Evolutionary conservation across 441 rosid genomes (phyloP).

Genomic region (Erodium texanum): DNA sequence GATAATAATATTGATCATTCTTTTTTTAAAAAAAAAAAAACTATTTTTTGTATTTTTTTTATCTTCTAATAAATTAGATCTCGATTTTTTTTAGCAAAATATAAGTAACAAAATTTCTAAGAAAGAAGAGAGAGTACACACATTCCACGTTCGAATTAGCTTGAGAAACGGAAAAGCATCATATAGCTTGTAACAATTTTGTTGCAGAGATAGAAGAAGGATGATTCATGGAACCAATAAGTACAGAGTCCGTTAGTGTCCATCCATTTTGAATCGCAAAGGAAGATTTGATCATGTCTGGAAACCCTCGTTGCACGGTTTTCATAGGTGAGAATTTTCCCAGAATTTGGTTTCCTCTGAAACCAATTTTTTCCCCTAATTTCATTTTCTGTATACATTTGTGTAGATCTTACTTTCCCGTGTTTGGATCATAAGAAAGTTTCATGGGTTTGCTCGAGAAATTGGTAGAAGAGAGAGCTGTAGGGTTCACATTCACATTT

Average conservation of each 20-base stretch:
- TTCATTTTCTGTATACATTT: neutral
- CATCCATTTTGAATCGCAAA: neutral
- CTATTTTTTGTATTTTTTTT: too few species aligned
- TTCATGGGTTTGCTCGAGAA: neutral
- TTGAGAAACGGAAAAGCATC: neutral
- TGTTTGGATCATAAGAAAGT: neutral
- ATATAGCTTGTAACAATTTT: neutral
- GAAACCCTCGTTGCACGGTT: constrained; percentile 37
- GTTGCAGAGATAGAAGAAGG: too few species aligned
- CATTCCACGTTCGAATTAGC: neutral
- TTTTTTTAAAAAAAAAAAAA: too few species aligned
- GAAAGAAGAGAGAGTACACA: too few species aligned
- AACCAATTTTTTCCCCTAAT: neutral
- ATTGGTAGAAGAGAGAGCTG: neutral
- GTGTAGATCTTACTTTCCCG: neutral
- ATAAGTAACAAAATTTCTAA: too few species aligned
- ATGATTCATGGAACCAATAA: too few species aligned
- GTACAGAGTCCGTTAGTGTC: too few species aligned
- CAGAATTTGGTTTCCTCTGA: neutral
- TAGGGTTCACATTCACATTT: neutral
- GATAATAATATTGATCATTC: too few species aligned
- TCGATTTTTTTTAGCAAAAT: too few species aligned
- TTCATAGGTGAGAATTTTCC: constrained; percentile 35
- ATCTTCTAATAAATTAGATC: too few species aligned
- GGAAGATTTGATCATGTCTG: constrained; percentile 30